Evolutionary conservation across 805 yeast genomes (phyloP).

Genomic region (Lipomyces sp.): DNA sequence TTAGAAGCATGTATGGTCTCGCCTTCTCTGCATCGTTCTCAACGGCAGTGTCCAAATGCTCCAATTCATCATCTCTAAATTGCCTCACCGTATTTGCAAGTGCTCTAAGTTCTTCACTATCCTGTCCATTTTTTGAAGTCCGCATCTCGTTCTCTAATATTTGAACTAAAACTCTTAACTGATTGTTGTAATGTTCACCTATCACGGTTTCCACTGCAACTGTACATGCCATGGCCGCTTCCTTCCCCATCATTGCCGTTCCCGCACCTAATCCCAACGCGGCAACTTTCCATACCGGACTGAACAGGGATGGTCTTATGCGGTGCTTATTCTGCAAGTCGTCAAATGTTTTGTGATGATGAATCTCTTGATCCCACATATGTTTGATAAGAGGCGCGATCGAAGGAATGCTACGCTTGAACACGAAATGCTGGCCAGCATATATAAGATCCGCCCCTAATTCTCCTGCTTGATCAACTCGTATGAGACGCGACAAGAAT

Average conservation of each 20-base stretch:
- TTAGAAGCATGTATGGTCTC: conserved; percentile 84
- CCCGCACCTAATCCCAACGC: conserved; percentile 85
- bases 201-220: conserved; percentile 98
- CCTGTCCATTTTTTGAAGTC: conserved; percentile 37
- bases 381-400: conserved; percentile 81
- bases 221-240: conserved; percentile 99
- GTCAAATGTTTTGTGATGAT: conserved; percentile 87
- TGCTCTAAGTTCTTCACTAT: conserved; percentile 60
- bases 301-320: conserved; percentile 87
- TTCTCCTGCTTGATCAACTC: conserved; percentile 99
- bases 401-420: conserved; percentile 71
- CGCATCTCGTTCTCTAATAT: conserved; percentile 25
- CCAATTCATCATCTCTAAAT: conserved; percentile 93
- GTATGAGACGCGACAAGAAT: conserved; percentile 48
- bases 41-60: conserved; percentile 92
- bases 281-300: conserved; percentile 93
- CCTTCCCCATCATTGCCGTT: conserved; percentile 85
- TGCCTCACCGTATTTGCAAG: conserved; percentile 67
- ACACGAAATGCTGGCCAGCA: conserved; percentile 82
- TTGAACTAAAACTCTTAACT: conserved; percentile 65
- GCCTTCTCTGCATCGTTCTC: conserved; percentile 92
- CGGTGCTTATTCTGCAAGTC: conserved; percentile 72
- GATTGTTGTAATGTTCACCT: conserved; percentile 93
- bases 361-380: conserved; percentile 98
- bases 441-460: conserved; percentile 93